Conservation (phyloP, 805 yeast genomes). For the Metschnikowia hibisci region DNA sequence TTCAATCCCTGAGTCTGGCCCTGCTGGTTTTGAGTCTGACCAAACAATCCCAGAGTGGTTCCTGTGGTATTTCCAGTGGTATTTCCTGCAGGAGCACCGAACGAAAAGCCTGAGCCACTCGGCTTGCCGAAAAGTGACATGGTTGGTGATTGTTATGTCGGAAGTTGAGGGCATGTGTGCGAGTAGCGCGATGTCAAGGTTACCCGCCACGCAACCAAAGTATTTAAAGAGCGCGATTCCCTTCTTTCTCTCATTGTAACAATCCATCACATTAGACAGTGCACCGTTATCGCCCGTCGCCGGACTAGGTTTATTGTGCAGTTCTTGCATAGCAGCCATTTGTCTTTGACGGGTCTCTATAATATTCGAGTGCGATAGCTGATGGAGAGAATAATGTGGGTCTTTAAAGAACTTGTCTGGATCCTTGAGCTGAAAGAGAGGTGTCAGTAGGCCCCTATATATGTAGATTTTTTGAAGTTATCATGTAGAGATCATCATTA, state of each 20-base stretch:
- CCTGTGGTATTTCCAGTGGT: neutral
- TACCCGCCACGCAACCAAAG: slow-evolving; percentile 16
- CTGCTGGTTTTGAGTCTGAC: no score
- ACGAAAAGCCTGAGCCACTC: slow-evolving; percentile 10
- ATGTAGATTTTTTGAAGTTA: neutral
- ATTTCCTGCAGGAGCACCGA: slow-evolving; percentile 4
- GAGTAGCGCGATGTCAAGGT: slow-evolving; percentile 4
- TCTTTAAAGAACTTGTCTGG: slow-evolving; percentile 51
- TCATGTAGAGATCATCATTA: no score
- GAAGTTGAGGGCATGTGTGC: neutral
- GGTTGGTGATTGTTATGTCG: neutral
- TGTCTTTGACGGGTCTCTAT: slow-evolving; percentile 21
- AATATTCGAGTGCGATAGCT: slow-evolving; percentile 38
- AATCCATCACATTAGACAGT: slow-evolving; percentile 69
- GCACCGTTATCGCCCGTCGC: slow-evolving; percentile 37
- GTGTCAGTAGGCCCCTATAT: slow-evolving; percentile 49
- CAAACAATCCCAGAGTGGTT: neutral
- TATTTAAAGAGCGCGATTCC: slow-evolving; percentile 6
- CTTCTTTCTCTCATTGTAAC: slow-evolving; percentile 53
- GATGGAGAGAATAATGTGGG: slow-evolving; percentile 43
- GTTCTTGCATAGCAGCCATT: slow-evolving; percentile 27
- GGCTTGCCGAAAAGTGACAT: slow-evolving; percentile 16
- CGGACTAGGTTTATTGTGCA: slow-evolving; percentile 21
- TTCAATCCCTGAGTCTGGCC: no score
- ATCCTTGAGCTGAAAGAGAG: slow-evolving; percentile 43